Evolutionary conservation across 1,284 basidiomycete species (phyloP).

Genomic region (Grifola frondosa): DNA sequence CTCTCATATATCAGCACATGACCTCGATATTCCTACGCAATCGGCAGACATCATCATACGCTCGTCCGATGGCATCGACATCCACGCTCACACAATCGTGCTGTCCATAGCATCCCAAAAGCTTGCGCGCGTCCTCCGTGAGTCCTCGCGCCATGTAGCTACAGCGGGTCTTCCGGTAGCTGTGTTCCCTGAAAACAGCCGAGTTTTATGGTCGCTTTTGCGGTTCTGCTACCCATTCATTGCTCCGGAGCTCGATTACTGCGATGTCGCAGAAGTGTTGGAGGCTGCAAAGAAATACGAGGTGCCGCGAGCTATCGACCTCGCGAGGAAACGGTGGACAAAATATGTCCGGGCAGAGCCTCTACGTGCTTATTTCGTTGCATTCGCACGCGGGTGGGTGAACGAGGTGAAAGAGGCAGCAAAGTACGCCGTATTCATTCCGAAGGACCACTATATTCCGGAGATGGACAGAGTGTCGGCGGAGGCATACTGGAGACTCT

Average conservation of each 20-base stretch:
- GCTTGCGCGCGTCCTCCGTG: conserved; percentile 12
- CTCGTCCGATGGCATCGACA: conserved; percentile 23
- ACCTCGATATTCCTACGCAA: too few relatives aligned
- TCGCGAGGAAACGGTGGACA: conserved; percentile 1
- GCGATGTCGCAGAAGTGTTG: conserved; percentile 9
- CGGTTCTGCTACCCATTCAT: conserved; percentile 36
- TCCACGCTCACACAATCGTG: conserved; percentile 17
- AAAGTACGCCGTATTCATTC: not conserved
- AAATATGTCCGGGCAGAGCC: conserved; percentile 2
- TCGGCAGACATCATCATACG: conserved; percentile 31
- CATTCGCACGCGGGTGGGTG: conserved; percentile 6
- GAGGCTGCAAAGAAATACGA: conserved; percentile 24
- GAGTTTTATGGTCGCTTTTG: conserved; percentile 32
- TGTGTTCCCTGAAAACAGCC: conserved; percentile 2
- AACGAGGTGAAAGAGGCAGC: conserved; percentile 14
- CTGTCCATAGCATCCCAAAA: conserved; percentile 20
- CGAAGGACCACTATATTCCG: conserved; percentile 2
- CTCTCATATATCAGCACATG: too few relatives aligned
- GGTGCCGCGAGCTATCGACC: conserved; percentile 8
- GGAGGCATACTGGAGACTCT: conserved; percentile 10
- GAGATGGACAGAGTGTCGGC: conserved; percentile 13
- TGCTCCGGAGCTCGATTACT: conserved; percentile 4
- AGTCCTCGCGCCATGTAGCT: too few relatives aligned
- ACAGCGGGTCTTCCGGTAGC: conserved; percentile 12
- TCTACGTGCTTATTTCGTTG: conserved; percentile 12